Evolutionary conservation across 2,329 filamentous ascomycete genomes (phyloP).

Genomic region (Ophiostoma triangulosporum): DNA sequence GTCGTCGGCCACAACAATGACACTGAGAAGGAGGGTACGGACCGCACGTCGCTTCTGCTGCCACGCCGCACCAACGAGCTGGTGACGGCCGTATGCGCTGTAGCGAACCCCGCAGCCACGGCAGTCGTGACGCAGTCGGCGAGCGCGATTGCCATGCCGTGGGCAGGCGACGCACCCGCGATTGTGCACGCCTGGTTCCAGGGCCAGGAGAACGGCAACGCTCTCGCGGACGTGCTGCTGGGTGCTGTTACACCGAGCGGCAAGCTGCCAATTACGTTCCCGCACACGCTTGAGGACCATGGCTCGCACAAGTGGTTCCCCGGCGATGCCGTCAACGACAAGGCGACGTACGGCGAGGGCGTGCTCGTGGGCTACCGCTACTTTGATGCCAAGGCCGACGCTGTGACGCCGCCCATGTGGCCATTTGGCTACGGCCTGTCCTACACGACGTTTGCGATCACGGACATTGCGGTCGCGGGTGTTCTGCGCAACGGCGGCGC

Average conservation of each 20-base stretch:
- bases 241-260: constrained; percentile 59
- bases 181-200: constrained; percentile 74
- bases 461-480: constrained; percentile 25
- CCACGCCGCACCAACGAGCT: constrained; percentile 11
- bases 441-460: constrained; percentile 24
- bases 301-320: constrained; percentile 55
- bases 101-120: constrained; percentile 30
- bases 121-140: constrained; percentile 56
- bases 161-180: constrained; percentile 21
- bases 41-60: constrained; percentile 10
- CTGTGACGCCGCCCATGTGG: constrained; percentile 14
- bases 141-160: constrained; percentile 57
- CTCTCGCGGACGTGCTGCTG: constrained; percentile 64
- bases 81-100: constrained; percentile 36
- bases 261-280: constrained; percentile 54
- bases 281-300: constrained; percentile 47
- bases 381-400: constrained; percentile 42
- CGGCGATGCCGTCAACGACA: constrained; percentile 40
- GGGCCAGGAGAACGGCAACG: constrained; percentile 75
- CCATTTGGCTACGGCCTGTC: constrained; percentile 15
- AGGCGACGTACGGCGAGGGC: constrained; percentile 58
- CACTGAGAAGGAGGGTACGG: constrained; percentile 12
- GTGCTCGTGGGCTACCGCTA: constrained; percentile 61
- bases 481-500: constrained; percentile 31
- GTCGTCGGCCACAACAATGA: constrained; percentile 19